Percentiles rank a stretch among this genome's conserved stretches.
Evolutionary conservation across 371 early-diverging fungal genomes (phyloP).

Genomic region (Funneliformis caledonium): DNA sequence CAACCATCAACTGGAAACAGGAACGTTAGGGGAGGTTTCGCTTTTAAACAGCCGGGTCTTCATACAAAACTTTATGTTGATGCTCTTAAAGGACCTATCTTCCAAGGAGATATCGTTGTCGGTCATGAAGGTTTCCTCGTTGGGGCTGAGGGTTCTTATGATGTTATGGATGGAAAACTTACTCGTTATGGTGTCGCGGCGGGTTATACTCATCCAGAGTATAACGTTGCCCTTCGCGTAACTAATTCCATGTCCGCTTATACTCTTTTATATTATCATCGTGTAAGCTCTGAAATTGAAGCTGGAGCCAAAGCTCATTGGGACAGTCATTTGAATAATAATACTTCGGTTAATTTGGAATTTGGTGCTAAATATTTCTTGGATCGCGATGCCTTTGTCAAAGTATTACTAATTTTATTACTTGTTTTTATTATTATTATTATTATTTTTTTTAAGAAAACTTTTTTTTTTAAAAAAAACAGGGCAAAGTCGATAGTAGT

Average conservation of each 20-base stretch:
- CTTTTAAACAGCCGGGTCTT: conserved; percentile 85
- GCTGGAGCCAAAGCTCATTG: conserved; percentile 93
- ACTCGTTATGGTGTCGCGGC: conserved; percentile 85
- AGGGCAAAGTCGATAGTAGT: conserved; percentile 93
- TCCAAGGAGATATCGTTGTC: conserved; percentile 75
- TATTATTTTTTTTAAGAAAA: background rate
- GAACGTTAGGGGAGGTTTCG: conserved; percentile 73
- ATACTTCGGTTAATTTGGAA: conserved; percentile 80
- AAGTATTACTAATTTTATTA: conserved; percentile 52
- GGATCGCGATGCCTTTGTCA: conserved; percentile 88
- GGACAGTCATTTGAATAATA: conserved; percentile 73
- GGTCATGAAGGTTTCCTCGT: conserved; percentile 83
- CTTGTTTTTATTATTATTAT: background rate
- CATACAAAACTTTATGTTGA: conserved; percentile 75
- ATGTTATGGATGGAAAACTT: conserved; percentile 83
- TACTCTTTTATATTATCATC: conserved; percentile 95
- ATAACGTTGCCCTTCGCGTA: conserved; percentile 86
- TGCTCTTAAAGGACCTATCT: conserved; percentile 81
- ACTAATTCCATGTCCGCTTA: conserved; percentile 67
- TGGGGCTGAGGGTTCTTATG: conserved; percentile 94
- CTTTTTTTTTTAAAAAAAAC: background rate
- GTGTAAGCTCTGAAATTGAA: conserved; percentile 86
- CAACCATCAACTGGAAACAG: conserved; percentile 60
- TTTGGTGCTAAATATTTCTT: conserved; percentile 94
- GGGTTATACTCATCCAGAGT: conserved; percentile 88